Percentiles rank a stretch among this genome's conserved stretches.
Conservation (phyloP, 176 grass and related monocot species). For the Rhipidocladum racemiflorum region DNA sequence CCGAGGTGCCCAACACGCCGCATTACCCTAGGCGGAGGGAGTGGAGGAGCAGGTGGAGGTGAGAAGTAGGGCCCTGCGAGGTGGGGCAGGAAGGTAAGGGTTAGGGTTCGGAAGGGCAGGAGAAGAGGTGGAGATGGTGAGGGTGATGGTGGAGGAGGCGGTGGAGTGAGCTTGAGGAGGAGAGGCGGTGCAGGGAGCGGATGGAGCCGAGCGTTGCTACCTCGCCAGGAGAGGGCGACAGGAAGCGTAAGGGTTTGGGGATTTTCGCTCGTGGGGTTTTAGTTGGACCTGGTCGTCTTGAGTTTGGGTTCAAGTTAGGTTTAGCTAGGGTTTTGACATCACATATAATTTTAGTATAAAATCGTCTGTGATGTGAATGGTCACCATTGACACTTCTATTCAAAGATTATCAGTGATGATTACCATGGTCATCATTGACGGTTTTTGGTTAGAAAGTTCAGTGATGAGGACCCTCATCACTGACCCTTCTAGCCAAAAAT, state of each 20-base stretch:
- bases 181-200: conserved; percentile 45
- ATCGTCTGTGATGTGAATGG: too few relatives aligned
- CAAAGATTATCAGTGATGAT: too few relatives aligned
- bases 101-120: conserved; percentile 18
- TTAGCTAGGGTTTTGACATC: background rate
- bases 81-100: conserved; percentile 29
- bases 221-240: conserved; percentile 1
- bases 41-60: background rate
- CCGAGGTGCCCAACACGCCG: background rate
- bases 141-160: background rate
- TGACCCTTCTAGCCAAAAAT: too few relatives aligned
- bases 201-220: conserved; percentile 56
- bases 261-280: conserved; percentile 8
- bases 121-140: conserved; percentile 20
- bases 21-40: conserved; percentile 19
- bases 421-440: too few relatives aligned
- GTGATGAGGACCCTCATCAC: too few relatives aligned
- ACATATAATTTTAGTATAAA: too few relatives aligned
- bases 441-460: too few relatives aligned
- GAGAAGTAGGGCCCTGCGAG: conserved; percentile 28
- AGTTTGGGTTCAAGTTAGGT: background rate
- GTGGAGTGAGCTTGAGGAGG: conserved; percentile 1
- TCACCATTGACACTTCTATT: too few relatives aligned
- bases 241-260: conserved; percentile 11
- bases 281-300: background rate